These are phyloP conservation scores for Parasarocladium wereldwijsianum DNA, from an alignment of 2,329 filamentous ascomycete species.

Conservation along the genomic window DNA sequence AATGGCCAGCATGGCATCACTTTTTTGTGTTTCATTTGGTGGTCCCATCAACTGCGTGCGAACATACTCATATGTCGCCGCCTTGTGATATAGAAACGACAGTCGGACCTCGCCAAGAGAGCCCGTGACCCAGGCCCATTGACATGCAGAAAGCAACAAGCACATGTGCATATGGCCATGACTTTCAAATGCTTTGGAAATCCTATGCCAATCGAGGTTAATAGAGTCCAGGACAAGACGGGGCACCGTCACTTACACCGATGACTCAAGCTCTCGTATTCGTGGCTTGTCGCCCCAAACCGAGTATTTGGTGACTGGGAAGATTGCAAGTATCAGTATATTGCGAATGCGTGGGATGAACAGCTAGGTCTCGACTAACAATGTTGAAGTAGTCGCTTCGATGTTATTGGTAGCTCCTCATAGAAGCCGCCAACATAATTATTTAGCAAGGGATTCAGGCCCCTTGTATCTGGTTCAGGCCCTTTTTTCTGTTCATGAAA, in stretches of 20 bases:
- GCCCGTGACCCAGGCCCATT: constrained; percentile 30
- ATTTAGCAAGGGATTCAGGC: constrained; percentile 8
- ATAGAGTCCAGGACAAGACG: neutral
- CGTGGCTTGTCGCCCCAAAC: constrained; percentile 25
- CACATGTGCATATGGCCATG: constrained; percentile 30
- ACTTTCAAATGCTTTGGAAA: constrained; percentile 27
- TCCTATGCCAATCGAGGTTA: constrained; percentile 13
- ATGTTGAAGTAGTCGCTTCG: constrained; percentile 15
- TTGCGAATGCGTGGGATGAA: too few relatives aligned
- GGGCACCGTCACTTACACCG: constrained; percentile 12
- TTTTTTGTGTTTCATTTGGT: constrained; percentile 21
- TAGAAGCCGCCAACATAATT: constrained; percentile 18
- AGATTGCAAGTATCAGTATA: too few relatives aligned
- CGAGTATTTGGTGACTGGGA: constrained; percentile 23
- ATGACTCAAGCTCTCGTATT: constrained; percentile 18
- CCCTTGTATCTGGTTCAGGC: constrained; percentile 1
- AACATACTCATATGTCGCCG: constrained; percentile 30
- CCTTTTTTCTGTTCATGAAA: too few relatives aligned
- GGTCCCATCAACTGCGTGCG: constrained; percentile 25
- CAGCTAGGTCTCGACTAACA: too few relatives aligned
- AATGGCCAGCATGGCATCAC: constrained; percentile 27
- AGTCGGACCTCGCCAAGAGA: constrained; percentile 28
- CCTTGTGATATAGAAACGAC: constrained; percentile 30
- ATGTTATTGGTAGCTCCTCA: constrained; percentile 15
- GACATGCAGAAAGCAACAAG: constrained; percentile 27